These are phyloP conservation scores for Cryptosporidium canis DNA, from an alignment of 169 alveolate species.

Conservation along the genomic window DNA sequence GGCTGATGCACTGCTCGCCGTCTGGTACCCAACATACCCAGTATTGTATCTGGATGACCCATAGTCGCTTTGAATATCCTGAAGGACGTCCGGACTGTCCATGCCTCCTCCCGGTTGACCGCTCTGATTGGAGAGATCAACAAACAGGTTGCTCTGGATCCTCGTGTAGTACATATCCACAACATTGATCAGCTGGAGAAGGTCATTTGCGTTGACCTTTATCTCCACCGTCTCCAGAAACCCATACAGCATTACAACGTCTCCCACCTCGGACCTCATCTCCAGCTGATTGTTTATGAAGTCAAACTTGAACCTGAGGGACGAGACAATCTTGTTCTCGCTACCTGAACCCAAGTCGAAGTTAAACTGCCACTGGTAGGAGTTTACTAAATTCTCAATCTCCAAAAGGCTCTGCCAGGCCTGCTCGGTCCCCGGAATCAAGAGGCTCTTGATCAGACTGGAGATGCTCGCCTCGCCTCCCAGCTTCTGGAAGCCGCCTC, in stretches of 20 bases:
- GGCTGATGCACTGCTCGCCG: neutral
- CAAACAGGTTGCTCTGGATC: conserved; percentile 18
- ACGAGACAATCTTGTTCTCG: conserved; percentile 2
- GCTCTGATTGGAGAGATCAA: conserved; percentile 5
- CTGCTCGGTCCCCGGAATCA: neutral
- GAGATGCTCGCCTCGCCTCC: neutral
- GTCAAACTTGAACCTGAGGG: conserved; percentile 36
- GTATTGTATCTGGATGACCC: conserved; percentile 21
- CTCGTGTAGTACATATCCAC: conserved; percentile 21
- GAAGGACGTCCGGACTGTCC: neutral
- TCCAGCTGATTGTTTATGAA: neutral
- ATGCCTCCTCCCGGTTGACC: neutral
- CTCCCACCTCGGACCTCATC: neutral
- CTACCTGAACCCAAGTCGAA: neutral
- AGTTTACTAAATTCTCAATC: conserved; percentile 16
- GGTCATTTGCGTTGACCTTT: conserved; percentile 13
- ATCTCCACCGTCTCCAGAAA: conserved; percentile 44
- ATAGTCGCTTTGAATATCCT: conserved; percentile 21
- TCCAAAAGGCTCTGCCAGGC: neutral
- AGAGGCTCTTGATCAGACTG: neutral
- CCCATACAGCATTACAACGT: neutral
- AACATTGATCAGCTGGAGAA: conserved; percentile 23
- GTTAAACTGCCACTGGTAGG: conserved; percentile 17
- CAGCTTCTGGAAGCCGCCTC: neutral
- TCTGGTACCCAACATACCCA: neutral